phyloP scores from a whole-genome alignment of 2,329 filamentous ascomycete genomes.

The Verticillium dahliae region DNA sequence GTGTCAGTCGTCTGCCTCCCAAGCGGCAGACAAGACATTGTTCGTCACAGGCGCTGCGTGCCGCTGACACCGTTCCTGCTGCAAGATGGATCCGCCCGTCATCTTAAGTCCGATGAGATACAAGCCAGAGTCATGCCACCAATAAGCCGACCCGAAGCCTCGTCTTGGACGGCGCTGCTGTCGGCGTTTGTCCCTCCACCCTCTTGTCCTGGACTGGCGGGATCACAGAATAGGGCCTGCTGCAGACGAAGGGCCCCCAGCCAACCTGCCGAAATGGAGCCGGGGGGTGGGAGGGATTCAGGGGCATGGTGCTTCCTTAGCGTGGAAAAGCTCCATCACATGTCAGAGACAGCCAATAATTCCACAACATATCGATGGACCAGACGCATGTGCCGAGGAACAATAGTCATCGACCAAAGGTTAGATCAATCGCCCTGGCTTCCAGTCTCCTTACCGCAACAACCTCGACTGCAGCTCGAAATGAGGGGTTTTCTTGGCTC shows the following conservation, averaged over 20 bases:
- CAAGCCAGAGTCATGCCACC: background rate
- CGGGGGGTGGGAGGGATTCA: background rate
- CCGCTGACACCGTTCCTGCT: background rate
- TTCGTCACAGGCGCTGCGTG: background rate
- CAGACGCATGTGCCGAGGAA: conserved; percentile 2
- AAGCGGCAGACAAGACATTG: background rate
- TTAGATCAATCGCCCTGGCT: background rate
- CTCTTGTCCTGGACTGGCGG: background rate
- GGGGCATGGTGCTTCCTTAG: background rate
- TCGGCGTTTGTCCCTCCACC: background rate
- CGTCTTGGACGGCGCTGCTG: background rate
- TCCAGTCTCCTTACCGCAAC: background rate
- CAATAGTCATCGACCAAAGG: background rate
- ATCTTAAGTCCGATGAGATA: background rate
- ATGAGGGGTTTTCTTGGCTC: conserved; percentile 3
- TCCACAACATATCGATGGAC: background rate
- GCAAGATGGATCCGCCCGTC: background rate
- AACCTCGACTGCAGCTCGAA: conserved; percentile 1
- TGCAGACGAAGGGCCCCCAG: background rate
- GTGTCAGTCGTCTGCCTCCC: background rate
- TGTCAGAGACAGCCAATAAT: conserved; percentile 1
- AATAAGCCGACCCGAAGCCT: background rate
- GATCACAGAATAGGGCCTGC: background rate
- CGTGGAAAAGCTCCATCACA: conserved; percentile 2
- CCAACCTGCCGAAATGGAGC: background rate